phyloP scores from a whole-genome alignment of 768 basidiomycete genomes.

The Lactarius quietus region DNA sequence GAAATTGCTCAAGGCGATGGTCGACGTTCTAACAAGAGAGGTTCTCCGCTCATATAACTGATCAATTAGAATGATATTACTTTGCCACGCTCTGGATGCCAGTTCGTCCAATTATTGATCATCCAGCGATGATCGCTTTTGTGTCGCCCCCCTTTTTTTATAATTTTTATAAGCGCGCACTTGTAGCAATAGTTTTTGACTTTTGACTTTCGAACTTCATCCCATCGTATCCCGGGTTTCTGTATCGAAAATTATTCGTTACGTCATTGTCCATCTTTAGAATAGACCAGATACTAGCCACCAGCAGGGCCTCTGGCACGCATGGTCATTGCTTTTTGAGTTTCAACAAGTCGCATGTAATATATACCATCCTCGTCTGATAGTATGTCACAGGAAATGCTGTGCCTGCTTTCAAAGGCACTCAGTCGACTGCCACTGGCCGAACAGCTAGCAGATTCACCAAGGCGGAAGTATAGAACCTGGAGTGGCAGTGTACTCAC shows the following conservation, averaged over 20 bases:
- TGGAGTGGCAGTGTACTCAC: neutral
- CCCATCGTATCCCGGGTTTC: neutral
- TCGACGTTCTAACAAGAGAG: neutral
- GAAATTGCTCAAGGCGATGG: neutral
- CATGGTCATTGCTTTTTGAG: too few relatives aligned
- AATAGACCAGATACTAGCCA: slow-evolving; percentile 15
- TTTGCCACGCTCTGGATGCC: neutral
- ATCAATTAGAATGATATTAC: neutral
- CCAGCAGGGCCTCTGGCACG: too few relatives aligned
- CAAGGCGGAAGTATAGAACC: neutral
- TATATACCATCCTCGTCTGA: too few relatives aligned
- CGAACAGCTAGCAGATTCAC: neutral
- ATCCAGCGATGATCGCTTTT: neutral
- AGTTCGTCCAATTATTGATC: neutral
- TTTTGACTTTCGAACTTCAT: neutral
- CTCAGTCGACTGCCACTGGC: neutral
- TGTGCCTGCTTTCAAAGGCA: neutral
- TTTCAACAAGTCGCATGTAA: too few relatives aligned
- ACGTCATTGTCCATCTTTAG: slow-evolving; percentile 1
- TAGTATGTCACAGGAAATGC: too few relatives aligned
- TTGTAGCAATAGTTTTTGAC: slow-evolving; percentile 18
- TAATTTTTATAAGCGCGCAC: neutral
- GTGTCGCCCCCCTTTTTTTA: neutral
- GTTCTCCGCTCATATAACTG: neutral
- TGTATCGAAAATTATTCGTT: slow-evolving; percentile 1